Conservation (phyloP, 2,329 filamentous ascomycete species). For the Metarhizium guizhouense region DNA sequence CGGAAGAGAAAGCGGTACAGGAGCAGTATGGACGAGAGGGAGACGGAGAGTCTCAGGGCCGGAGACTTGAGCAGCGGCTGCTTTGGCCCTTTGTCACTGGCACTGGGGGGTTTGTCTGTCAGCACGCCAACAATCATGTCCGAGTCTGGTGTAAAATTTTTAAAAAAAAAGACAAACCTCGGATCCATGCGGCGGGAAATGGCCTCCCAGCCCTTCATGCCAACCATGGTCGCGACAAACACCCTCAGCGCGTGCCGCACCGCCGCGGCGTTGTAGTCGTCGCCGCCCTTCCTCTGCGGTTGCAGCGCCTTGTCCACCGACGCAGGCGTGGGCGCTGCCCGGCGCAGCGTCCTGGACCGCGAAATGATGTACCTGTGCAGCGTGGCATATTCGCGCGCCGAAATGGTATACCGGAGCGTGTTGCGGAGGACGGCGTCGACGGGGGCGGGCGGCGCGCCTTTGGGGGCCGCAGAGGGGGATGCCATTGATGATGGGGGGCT, state of each 20-base stretch:
- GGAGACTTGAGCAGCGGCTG: constrained; percentile 53
- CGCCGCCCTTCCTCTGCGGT: constrained; percentile 29
- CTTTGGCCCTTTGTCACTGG: constrained; percentile 28
- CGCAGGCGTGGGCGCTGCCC: constrained; percentile 45
- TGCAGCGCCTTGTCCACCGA: constrained; percentile 37
- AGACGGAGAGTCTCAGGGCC: constrained; percentile 69
- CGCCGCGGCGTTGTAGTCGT: constrained; percentile 63
- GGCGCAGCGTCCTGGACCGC: constrained; percentile 50
- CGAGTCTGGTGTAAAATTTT: no score
- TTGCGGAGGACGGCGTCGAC: constrained; percentile 72
- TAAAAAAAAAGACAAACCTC: constrained; percentile 32
- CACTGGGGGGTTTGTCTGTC: constrained; percentile 4
- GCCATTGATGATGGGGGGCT: not conserved
- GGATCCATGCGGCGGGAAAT: constrained; percentile 38
- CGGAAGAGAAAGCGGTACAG: constrained; percentile 84
- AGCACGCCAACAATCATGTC: not conserved
- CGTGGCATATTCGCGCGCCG: constrained; percentile 73
- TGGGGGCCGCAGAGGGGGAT: not conserved
- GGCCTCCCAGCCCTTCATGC: constrained; percentile 53
- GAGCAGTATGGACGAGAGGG: constrained; percentile 75
- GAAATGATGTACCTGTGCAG: constrained; percentile 79
- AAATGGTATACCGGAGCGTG: constrained; percentile 78
- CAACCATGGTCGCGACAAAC: constrained; percentile 54
- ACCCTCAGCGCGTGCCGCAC: constrained; percentile 63
- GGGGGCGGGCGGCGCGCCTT: constrained; percentile 7